Evolutionary conservation across 2,329 filamentous ascomycete genomes (phyloP), one percentile per base, ranked within the genome.

Genomic region (Fusarium protoensiforme): DNA sequence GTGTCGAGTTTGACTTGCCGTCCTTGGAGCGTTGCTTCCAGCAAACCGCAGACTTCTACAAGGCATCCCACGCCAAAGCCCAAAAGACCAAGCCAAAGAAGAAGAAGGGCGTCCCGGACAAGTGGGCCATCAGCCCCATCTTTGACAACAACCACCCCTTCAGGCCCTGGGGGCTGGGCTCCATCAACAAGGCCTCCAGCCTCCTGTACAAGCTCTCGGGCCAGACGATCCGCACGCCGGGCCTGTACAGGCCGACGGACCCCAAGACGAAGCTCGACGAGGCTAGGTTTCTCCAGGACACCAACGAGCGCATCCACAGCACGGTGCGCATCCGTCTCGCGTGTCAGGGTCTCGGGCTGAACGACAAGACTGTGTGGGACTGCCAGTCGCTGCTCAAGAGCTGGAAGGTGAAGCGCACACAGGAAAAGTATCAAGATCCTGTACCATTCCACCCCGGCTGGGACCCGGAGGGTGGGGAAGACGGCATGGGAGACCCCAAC

Each of bases 281-380:
- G 43, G 71, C 76, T 1, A 78, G 80, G 10, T 88, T 84, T 65
- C 83, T 90, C 29, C 76, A 84, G 60, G 83, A 87, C 68, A 90
- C 88, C 11, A 87, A 89, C 73, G 88, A 90, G 78, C 84, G 85
- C 10, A 84, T 90, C 36, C 88, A 90, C 76, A 85, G 85, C 68
- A 87, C 86, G 3, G 88, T 88, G 2, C 84, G 88, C 1, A 82
- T 88, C n/a, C 84, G 87, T 5, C 83, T 90, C 16, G 85, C 85
- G 2, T 86, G 85, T 67, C 77, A 84, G 59, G 88, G 88, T 2
- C 82, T 88, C 4, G 86, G 84, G 1, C 80, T 87, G 35, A 84
- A 89, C 69, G 88, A 90, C 73, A 77, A 80, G 27, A 80, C 76
- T 1, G 65, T 82, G n/a, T 90, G 87, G 86, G 78, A 80, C 18